Evolutionary conservation across 768 basidiomycete genomes (phyloP).

Genomic region (Scleroderma bovista): DNA sequence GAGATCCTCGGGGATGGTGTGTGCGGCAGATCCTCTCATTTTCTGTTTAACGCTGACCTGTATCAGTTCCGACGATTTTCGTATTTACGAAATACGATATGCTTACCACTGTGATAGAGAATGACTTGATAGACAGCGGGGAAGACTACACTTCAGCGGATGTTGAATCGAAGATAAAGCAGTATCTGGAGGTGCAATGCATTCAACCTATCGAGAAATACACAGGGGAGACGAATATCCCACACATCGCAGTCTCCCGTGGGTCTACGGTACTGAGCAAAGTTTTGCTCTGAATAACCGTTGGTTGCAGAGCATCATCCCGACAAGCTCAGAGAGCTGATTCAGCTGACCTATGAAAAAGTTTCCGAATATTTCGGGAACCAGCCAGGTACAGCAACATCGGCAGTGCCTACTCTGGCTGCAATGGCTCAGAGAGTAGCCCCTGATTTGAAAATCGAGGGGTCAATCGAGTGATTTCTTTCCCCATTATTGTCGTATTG

Average conservation of each 20-base stretch:
- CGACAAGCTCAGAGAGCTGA: neutral
- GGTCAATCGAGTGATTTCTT: neutral
- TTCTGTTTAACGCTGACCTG: neutral
- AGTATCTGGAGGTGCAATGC: neutral
- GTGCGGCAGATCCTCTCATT: neutral
- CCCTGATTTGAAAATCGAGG: neutral
- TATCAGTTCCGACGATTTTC: neutral
- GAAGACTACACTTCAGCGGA: too few species aligned
- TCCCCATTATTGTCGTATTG: too few species aligned
- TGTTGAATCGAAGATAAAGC: neutral
- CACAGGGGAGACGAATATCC: neutral
- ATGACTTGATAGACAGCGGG: too few species aligned
- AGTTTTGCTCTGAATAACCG: too few species aligned
- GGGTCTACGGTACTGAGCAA: neutral
- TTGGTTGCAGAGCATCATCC: too few species aligned
- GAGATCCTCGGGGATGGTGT: neutral
- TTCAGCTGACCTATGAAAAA: neutral
- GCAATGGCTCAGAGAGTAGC: neutral
- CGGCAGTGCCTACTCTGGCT: neutral
- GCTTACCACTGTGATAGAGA: neutral
- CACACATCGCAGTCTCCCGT: neutral
- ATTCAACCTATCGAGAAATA: neutral
- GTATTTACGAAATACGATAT: slow-evolving; percentile 1
- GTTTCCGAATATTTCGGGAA: neutral
- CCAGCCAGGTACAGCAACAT: neutral